A percentile compares a stretch with the other conserved stretches of the same genome.
Conservation (phyloP, 2,329 filamentous ascomycete species). For the Cadophora gregata region DNA sequence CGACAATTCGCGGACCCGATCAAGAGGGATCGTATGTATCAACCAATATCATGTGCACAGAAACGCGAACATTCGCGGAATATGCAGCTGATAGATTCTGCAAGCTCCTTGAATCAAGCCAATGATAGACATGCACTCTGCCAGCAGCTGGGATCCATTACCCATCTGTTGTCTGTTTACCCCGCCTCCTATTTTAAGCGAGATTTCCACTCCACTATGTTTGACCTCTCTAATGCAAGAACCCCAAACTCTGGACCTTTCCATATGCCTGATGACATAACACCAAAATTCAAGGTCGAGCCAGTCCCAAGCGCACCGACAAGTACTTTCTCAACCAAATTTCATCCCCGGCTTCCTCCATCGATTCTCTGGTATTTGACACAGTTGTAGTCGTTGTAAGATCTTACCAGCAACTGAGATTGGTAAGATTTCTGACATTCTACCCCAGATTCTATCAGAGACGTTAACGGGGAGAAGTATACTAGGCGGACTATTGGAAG, state of each 20-base stretch:
- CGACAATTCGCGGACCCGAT: too few relatives aligned
- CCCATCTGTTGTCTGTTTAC: conserved; percentile 2
- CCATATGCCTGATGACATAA: not conserved
- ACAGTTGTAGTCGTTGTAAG: not conserved
- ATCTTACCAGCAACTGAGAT: not conserved
- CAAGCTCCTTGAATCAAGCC: too few relatives aligned
- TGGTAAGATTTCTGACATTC: not conserved
- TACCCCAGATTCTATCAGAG: not conserved
- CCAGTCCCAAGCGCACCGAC: not conserved
- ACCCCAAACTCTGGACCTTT: not conserved
- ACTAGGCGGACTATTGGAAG: not conserved
- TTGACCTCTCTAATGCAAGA: too few relatives aligned
- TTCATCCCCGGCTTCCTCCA: not conserved
- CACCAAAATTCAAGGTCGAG: not conserved
- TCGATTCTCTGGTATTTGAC: not conserved
- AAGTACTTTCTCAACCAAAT: not conserved
- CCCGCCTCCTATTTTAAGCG: conserved; percentile 9
- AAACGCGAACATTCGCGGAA: too few relatives aligned
- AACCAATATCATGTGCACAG: too few relatives aligned
- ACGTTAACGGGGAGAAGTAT: not conserved
- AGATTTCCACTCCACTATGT: not conserved
- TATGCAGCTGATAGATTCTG: too few relatives aligned
- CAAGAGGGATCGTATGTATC: too few relatives aligned
- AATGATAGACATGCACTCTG: too few relatives aligned
- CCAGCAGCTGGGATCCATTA: too few relatives aligned